Base-by-base conservation (phyloP, 2,329 filamentous ascomycete genomes). In the Cladosporium colombiae region DNA sequence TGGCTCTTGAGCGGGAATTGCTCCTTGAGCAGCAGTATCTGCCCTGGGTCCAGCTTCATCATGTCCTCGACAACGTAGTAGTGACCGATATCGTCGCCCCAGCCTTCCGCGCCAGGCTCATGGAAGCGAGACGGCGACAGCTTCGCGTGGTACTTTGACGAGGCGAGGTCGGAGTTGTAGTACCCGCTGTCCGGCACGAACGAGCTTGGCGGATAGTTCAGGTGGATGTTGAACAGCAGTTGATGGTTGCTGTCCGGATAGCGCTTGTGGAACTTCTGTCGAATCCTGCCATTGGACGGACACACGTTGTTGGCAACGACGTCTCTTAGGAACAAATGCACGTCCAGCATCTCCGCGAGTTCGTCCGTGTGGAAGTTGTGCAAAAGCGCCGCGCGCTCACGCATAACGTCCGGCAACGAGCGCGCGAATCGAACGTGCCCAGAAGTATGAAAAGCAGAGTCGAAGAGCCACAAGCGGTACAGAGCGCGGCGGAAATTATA, bases 1-100 rank as follows among this genome's bases (percentile, higher is more conserved):
- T 87, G 83, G 14, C 82, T 79, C 74, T 88, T 88, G 11, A 83
- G 70, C 37, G 81, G 82, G 50, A 84, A 84, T 68, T 86, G 80
- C 67, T 87, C 83, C 64, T 82, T 82, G 64, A 89, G 74, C 78
- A 82, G 85, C 68, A 89, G 71, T 10, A 88, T 79, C 73, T 88
- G 85, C 46, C 82, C 83, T 0, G 86, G 86, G 66, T 88, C 83
- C 44, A 89, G 78, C 75, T 89, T 89, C 76, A 88, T 78, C 82
- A 88, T 87, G 68, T 88, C 86, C 70, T 89, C 85, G 4, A 89
- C 82, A 6, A 88, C 79, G 69, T 89, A 88, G 73, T 88, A 88
- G 68, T 88, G 86, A 16, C 81, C 79, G 59, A 88, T 85, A 64
- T 88, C 86, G 70, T 88, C 86, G 33, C 86, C 86, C 86, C 86